Evolutionary conservation across 495 filamentous ascomycete species (phyloP), one percentile per base, ranked within the genome.

Genomic region (Ramalina intermedia): DNA sequence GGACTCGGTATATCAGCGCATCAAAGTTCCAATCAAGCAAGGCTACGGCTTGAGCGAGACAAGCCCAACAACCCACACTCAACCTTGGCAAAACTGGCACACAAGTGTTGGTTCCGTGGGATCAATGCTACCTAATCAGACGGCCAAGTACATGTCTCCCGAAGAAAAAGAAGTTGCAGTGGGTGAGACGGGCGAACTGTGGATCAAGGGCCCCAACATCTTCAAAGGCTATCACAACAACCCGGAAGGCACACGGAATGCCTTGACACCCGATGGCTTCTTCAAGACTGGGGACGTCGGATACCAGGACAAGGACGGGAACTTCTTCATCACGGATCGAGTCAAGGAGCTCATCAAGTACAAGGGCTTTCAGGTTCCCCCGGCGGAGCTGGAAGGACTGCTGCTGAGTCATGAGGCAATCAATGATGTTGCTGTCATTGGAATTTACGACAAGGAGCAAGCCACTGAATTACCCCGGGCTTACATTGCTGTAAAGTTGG

Each of bases 341-440:
- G 72, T 87, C 18, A 94, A 94, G 71, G 87, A 94, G 63, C 66
- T 94, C 40, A 91, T 94, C 66, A 93, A 93, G 66, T 91, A 91
- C 62, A 68, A 53, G 49, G 87, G 87, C 12, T 89, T 90, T 68
- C 87, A 91, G 58, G 86, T 94, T 4, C 73, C 87, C 1, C 87
- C 87, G 1, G 86, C 89, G 3, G 88, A 96, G 61, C 70, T 94
- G 5, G 89, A 94, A 55, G 84, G 81, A n/a, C 54, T 87, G 12
- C 67, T 96, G 12, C 61, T 83, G 1, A 70, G 75, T 14, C 85
- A 90, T 61, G 66, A 71, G 21, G 72, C 80, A n/a, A 70, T 96
- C 33, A 74, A 80, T 17, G 90, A 96, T 59, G 85, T 80, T 1
- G 88, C 86, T 14, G 87, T 96, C 2, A 79, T 91, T 43, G 85